Conservation (phyloP, 495 filamentous ascomycete species). For the Bombardia bombarda region DNA sequence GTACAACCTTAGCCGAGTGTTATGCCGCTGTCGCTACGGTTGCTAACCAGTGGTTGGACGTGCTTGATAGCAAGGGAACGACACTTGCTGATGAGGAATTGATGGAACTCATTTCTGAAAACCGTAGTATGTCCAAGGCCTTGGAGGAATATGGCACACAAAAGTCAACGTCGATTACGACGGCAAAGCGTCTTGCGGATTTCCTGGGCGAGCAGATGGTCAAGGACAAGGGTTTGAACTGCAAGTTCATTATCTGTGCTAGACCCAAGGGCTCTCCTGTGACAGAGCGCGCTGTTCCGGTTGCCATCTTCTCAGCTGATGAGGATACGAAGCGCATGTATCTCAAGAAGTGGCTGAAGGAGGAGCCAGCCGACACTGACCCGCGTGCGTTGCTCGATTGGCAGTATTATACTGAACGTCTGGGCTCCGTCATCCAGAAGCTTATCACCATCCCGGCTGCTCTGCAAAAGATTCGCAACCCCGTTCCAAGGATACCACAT, state of each 20-base stretch:
- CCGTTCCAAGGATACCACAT: slow-evolving; percentile 85
- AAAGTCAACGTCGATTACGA: slow-evolving; percentile 97
- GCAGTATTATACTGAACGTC: slow-evolving; percentile 91
- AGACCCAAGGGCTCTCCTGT: slow-evolving; percentile 83
- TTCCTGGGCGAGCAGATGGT: slow-evolving; percentile 98
- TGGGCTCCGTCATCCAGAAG: slow-evolving; percentile 96
- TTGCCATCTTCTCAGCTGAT: slow-evolving; percentile 95
- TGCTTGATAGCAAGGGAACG: slow-evolving; percentile 74
- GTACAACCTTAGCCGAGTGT: slow-evolving; percentile 74
- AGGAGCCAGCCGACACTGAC: slow-evolving; percentile 90
- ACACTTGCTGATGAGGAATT: slow-evolving; percentile 93
- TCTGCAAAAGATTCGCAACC: slow-evolving; percentile 88
- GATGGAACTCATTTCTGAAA: slow-evolving; percentile 97
- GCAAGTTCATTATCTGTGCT: slow-evolving; percentile 96
- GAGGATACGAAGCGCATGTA: slow-evolving; percentile 79
- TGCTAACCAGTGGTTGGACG: slow-evolving; percentile 94
- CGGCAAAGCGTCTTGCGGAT: slow-evolving; percentile 89
- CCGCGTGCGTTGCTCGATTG: slow-evolving; percentile 85
- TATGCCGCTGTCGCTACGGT: slow-evolving; percentile 89
- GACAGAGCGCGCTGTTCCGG: slow-evolving; percentile 88
- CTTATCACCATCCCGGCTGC: slow-evolving; percentile 97
- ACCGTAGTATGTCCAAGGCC: slow-evolving; percentile 94
- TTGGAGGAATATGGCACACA: slow-evolving; percentile 91
- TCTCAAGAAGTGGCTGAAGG: slow-evolving; percentile 88
- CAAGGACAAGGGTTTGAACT: slow-evolving; percentile 97